Evolutionary conservation across 2,329 filamentous ascomycete species (phyloP), one percentile per base, ranked within the genome.

Genomic region (Magnaporthiopsis poae): DNA sequence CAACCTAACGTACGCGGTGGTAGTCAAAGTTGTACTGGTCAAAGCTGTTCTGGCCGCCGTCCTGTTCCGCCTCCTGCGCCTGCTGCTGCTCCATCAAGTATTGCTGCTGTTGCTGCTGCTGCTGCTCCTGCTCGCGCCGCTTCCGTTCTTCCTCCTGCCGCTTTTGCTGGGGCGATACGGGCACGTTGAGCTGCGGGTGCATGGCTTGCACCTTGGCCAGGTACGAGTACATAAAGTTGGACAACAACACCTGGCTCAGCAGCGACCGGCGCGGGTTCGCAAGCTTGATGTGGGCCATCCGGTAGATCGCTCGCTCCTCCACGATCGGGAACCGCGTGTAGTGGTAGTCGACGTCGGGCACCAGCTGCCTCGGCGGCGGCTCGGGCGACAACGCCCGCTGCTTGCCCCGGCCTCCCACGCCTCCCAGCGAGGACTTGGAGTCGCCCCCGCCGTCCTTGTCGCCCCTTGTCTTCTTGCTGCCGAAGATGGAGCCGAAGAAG

Each of bases 141-240:
- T 81, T 82, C 70, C 86, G 84, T 71, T 78, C 77, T 69, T 78
- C 77, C 61, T 77, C 75, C 63, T 73, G 72, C 29, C 75, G 70
- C 69, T 77, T 78, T 67, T 78, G 75, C 68, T 77, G 92, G 52
- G 90, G 88, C 21, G 90, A 93, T 52, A 90, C 86, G n/a, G 91
- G 91, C 61, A 96, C 88, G 73, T 96, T 91, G 79, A 97, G 91
- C 74, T 96, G 91, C 61, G 95, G 95, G 76, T 99, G 95, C 91
- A 97, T 97, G 73, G 96, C 92, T 78, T 99, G 95, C 62, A 99
- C 95, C 77, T 98, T 99, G 69, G 95, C 95, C 70, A 99, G 85
- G 76, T 99, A 99, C 67, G 92, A 95, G 80, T 99, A 99, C 95
- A 99, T 99, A 78, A 99, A 99, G 77, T 99, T 99, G 78, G 93